These are phyloP conservation scores for Candida dubliniensis DNA, from an alignment of 1,139 yeast genomes.

Conservation along the genomic window DNA sequence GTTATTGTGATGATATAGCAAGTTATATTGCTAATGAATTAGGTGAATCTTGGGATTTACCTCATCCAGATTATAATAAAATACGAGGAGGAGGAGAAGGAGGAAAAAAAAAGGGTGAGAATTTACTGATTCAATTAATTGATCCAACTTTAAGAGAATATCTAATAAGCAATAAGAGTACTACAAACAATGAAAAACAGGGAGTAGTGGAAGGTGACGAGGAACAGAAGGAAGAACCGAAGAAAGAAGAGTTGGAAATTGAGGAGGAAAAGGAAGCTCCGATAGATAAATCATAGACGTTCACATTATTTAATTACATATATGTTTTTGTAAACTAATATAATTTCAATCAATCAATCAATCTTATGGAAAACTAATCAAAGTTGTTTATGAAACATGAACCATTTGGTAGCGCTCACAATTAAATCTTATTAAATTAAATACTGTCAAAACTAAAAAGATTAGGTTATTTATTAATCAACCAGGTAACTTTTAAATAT, in stretches of 20 bases:
- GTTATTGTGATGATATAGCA: constrained; percentile 87
- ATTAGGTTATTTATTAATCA: no score
- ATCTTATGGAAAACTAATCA: no score
- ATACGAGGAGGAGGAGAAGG: constrained; percentile 23
- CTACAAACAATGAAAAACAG: constrained; percentile 1
- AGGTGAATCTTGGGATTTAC: constrained; percentile 58
- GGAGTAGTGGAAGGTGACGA: neutral
- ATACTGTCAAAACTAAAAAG: no score
- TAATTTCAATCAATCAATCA: neutral
- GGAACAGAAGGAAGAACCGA: neutral
- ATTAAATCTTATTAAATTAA: no score
- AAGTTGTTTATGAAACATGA: no score
- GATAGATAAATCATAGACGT: no score
- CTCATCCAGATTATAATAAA: constrained; percentile 44
- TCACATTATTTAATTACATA: no score
- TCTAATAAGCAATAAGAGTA: constrained; percentile 16
- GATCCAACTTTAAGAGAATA: constrained; percentile 27
- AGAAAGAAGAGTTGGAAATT: neutral
- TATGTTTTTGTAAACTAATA: neutral
- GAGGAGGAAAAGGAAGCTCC: neutral
- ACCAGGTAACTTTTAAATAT: no score
- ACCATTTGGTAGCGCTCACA: no score
- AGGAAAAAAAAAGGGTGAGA: constrained; percentile 17
- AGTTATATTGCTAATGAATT: constrained; percentile 59
- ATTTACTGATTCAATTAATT: constrained; percentile 20